Percentiles rank a stretch among this genome's conserved stretches.
Conservation (phyloP, 306 rosid genomes). For the Prinsepia uniflora region DNA sequence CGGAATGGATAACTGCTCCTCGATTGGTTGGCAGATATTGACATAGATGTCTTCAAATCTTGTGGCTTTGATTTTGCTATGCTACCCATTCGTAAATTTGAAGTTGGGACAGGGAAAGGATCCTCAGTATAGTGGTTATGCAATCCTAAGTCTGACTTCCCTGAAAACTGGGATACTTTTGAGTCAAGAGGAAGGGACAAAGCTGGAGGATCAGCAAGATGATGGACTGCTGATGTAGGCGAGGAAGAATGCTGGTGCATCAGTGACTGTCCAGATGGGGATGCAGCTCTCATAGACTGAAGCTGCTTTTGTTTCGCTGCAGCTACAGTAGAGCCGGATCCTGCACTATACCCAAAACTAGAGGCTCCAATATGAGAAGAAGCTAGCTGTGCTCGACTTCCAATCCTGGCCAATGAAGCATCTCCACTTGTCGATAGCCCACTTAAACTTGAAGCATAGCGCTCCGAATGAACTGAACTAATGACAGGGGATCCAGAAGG, state of each 20-base stretch:
- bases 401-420: slow-evolving; percentile 39
- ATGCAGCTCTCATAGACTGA: slow-evolving; percentile 37
- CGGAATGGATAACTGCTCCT: slow-evolving; percentile 29
- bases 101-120: slow-evolving; percentile 24
- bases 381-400: slow-evolving; percentile 32
- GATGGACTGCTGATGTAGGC: slow-evolving; percentile 28
- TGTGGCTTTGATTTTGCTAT: slow-evolving; percentile 43
- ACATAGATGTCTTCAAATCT: slow-evolving; percentile 38
- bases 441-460: slow-evolving; percentile 39
- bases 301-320: slow-evolving; percentile 39
- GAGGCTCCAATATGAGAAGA: slow-evolving; percentile 32
- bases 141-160: slow-evolving; percentile 24
- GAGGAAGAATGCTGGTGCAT: slow-evolving; percentile 45
- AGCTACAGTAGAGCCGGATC: slow-evolving; percentile 41
- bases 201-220: slow-evolving; percentile 22
- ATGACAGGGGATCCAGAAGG: slow-evolving; percentile 24
- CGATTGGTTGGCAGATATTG: slow-evolving; percentile 39
- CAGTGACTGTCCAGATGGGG: slow-evolving; percentile 52
- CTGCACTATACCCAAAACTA: slow-evolving; percentile 36
- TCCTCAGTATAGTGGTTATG: slow-evolving; percentile 41
- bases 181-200: slow-evolving; percentile 29
- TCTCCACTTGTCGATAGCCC: slow-evolving; percentile 30
- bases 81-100: slow-evolving; percentile 35
- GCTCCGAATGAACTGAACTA: slow-evolving; percentile 36
- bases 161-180: slow-evolving; percentile 40